Conservation (phyloP, 1,284 basidiomycete species). For the Apiotrichum porosum region DNA sequence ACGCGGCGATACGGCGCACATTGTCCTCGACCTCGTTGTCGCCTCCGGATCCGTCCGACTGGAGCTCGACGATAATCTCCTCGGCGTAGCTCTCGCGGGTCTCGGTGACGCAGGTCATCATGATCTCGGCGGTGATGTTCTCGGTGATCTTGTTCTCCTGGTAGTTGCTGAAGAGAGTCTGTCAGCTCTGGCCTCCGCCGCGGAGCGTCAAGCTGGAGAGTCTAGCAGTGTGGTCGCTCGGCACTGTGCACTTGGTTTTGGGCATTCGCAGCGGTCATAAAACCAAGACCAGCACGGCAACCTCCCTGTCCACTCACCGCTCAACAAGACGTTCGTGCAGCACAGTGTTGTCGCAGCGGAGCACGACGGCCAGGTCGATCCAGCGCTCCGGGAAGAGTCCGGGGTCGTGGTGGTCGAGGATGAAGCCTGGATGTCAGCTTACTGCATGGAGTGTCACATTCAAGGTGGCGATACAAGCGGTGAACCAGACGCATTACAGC, state of each 20-base stretch:
- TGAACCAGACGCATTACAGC: too few relatives aligned
- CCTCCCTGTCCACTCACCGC: conserved; percentile 71
- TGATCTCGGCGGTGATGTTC: conserved; percentile 98
- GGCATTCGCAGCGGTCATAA: too few relatives aligned
- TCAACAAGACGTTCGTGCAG: conserved; percentile 94
- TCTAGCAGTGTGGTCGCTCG: too few relatives aligned
- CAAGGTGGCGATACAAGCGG: too few relatives aligned
- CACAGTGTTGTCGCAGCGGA: conserved; percentile 79
- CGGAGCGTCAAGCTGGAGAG: too few relatives aligned
- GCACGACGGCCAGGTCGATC: conserved; percentile 93
- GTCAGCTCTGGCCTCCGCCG: too few relatives aligned
- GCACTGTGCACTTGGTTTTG: too few relatives aligned
- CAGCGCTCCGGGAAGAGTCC: conserved; percentile 93
- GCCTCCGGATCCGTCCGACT: conserved; percentile 67
- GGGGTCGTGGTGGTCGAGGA: conserved; percentile 97
- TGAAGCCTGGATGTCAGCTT: conserved; percentile 58
- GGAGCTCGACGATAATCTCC: conserved; percentile 81
- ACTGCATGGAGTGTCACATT: too few relatives aligned
- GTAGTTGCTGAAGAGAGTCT: conserved; percentile 67
- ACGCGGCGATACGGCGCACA: conserved; percentile 73
- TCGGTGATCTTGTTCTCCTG: conserved; percentile 91
- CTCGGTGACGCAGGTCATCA: conserved; percentile 87
- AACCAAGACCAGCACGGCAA: too few relatives aligned
- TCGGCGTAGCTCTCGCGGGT: conserved; percentile 77
- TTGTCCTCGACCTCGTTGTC: conserved; percentile 71